A percentile compares a stretch with the other conserved stretches of the same genome.
Conservation (phyloP, 441 rosid species). For the Populus hybrid region DNA sequence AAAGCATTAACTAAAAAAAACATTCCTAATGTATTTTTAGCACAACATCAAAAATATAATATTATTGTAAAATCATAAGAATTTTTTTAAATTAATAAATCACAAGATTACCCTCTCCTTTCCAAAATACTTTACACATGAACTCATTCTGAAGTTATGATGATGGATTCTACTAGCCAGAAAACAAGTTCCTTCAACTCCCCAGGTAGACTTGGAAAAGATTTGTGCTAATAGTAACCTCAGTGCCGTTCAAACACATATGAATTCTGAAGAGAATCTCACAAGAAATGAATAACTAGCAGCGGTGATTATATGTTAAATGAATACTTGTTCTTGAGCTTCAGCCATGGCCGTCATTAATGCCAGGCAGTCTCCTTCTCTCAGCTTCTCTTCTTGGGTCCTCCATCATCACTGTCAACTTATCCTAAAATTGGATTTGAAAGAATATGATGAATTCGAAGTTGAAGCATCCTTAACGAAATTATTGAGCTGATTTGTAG, state of each 20-base stretch:
- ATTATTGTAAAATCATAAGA: accelerated
- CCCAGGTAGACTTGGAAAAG: neutral
- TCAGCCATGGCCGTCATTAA: constrained; percentile 77
- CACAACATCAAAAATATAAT: accelerated
- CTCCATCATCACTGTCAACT: constrained; percentile 76
- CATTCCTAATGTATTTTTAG: too few relatives aligned
- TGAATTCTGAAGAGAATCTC: neutral
- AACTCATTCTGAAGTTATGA: neutral
- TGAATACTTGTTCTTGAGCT: constrained; percentile 58
- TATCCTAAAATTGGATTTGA: constrained; percentile 39
- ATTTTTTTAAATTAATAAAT: too few relatives aligned
- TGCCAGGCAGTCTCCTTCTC: constrained; percentile 74
- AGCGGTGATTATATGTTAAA: neutral
- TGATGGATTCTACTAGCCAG: neutral
- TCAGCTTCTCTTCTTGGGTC: constrained; percentile 78
- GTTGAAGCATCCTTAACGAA: neutral
- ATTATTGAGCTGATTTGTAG: too few relatives aligned
- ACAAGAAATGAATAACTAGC: neutral
- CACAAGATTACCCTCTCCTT: neutral
- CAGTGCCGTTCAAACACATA: neutral
- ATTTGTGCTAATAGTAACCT: neutral
- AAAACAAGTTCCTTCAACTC: neutral
- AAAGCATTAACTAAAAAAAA: too few relatives aligned
- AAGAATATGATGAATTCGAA: neutral
- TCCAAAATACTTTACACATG: neutral